Conservation (phyloP, 768 basidiomycete species). For the Lactarius pseudohatsudake region DNA sequence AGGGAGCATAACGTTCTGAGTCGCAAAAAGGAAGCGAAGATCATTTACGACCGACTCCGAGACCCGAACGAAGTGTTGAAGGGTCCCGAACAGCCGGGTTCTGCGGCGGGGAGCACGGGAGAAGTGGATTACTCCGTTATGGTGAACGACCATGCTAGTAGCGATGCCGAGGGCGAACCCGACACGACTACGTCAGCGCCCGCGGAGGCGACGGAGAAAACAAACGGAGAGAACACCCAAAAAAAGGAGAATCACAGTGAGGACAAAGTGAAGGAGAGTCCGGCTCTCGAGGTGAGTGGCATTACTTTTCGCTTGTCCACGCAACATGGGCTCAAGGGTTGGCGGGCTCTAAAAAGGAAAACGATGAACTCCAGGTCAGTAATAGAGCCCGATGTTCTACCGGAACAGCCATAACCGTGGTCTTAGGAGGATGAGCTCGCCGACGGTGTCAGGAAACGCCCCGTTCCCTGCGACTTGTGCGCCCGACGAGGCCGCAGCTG, state of each 20-base stretch:
- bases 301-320: not conserved
- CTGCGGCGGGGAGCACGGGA: conserved; percentile 10
- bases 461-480: conserved; percentile 23
- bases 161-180: conserved; percentile 24
- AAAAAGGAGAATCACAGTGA: conserved; percentile 7
- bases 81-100: conserved; percentile 4
- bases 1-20: conserved; percentile 15
- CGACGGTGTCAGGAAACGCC: conserved; percentile 25
- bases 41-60: conserved; percentile 16
- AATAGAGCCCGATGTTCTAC: not conserved
- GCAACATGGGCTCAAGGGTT: conserved; percentile 1
- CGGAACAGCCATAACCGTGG: not conserved
- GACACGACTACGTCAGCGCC: conserved; percentile 22
- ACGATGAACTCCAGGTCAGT: conserved; percentile 27
- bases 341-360: conserved; percentile 9
- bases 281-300: conserved; percentile 20
- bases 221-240: conserved; percentile 16
- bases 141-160: conserved; percentile 23
- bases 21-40: conserved; percentile 26
- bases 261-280: conserved; percentile 15
- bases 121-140: conserved; percentile 17
- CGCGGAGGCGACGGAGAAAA: conserved; percentile 7
- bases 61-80: conserved; percentile 9
- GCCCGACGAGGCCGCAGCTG: conserved; percentile 21
- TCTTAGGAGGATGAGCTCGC: conserved; percentile 24